Percentiles rank a stretch among this genome's conserved stretches.
phyloP scores from a whole-genome alignment of 257 asterid species.

The Jacaranda mimosifolia region DNA sequence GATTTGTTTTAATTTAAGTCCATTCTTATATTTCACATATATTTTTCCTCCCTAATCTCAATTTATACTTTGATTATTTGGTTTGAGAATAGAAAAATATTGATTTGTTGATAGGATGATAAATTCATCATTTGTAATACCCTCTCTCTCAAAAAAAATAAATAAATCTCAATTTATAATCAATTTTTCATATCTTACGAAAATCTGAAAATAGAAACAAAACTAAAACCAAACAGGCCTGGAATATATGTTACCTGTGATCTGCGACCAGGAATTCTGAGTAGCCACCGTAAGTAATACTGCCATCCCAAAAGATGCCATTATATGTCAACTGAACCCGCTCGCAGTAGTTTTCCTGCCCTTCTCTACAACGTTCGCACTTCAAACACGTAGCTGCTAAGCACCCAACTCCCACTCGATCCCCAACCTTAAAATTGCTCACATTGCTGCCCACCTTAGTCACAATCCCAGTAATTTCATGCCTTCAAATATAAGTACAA shows the following conservation, averaged over 20 bases:
- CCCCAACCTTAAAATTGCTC: constrained; percentile 71
- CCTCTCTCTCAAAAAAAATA: no score
- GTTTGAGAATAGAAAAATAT: no score
- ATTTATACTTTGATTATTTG: no score
- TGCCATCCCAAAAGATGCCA: constrained; percentile 92
- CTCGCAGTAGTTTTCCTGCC: constrained; percentile 85
- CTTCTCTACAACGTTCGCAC: constrained; percentile 69
- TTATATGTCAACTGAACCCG: constrained; percentile 70
- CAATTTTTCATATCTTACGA: no score
- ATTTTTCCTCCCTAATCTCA: no score
- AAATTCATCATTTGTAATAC: no score
- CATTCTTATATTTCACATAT: no score
- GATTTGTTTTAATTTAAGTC: no score
- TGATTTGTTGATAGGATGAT: no score
- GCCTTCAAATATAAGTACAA: constrained; percentile 47
- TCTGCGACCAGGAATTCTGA: constrained; percentile 75
- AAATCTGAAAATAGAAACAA: no score
- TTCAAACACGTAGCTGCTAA: constrained; percentile 80
- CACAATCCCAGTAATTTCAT: constrained; percentile 81
- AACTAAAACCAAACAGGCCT: no score
- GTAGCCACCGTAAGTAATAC: constrained; percentile 93
- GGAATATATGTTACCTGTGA: constrained; percentile 31
- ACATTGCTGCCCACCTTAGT: constrained; percentile 80
- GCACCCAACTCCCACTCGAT: constrained; percentile 87
- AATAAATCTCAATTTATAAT: no score